Evolutionary conservation across 208 protist species (phyloP), one percentile per base, ranked within the genome.

Genomic region (Blastocrithidia nonstop): DNA sequence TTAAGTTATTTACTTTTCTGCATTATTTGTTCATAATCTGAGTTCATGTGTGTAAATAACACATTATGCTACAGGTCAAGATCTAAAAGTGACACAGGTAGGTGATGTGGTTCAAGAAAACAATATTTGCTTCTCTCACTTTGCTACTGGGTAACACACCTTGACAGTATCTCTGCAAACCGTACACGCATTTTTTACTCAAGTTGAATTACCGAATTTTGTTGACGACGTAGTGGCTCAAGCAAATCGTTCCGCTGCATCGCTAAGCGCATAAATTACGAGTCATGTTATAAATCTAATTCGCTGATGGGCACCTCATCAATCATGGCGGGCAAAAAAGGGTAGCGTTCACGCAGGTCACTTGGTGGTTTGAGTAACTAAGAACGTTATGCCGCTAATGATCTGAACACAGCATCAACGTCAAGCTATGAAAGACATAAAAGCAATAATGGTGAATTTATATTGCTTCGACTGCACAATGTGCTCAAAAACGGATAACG

Each of bases 171-270:
- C 54, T 57, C 53, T 21, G 37, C 53, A 40, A 54, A 65, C 41
- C 47, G 53, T 9, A 46, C 52, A 42, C 64, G 56, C 31, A 84
- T 73, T 26, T 61, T 57, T 45, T 66, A 59, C 53, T 82, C 71
- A 29, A 64, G 58, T 0, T 52, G 47, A 27, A 65, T 59, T 52
- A 77, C 71, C 6, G 45, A 22, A 31, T 57, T 16, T 17, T 74
- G 47, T 44, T 62, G 64, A 9, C 37, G 45, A 11, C 69, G 65
- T 19, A 77, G 47, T 4, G 67, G 67, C 1, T 49, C 67, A 16
- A 77, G 23, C 11, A 77, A 43, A 23, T 81, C 67, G 38, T 81
- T 65, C 21, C 67, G 61, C 32, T 73, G 61, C 19, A 63, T 66
- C n/a, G 71, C 71, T 25, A 80, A 52, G 24, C 53, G 42, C 51